These are phyloP conservation scores for Candida rishiriensis DNA, from an alignment of 805 yeast genomes.

Conservation along the genomic window DNA sequence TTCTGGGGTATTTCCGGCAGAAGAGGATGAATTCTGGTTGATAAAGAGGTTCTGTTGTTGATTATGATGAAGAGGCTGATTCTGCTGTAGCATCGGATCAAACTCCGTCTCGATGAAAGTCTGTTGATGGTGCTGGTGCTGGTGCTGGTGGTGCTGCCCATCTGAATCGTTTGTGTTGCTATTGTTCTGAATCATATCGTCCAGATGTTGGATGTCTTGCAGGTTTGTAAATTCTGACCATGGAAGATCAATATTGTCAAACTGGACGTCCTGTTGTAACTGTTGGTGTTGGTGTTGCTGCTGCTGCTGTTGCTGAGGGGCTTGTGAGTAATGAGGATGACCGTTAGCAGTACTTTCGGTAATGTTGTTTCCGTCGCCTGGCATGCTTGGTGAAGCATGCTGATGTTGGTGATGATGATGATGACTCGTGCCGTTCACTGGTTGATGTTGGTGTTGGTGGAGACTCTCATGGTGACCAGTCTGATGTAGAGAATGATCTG, in stretches of 20 bases:
- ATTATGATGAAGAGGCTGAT: too few relatives aligned
- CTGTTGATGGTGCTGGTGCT: slow-evolving; percentile 1
- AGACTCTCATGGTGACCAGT: background rate
- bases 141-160: slow-evolving; percentile 1
- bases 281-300: background rate
- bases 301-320: background rate
- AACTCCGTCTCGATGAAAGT: background rate
- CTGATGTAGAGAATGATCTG: too few relatives aligned
- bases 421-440: too few relatives aligned
- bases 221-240: slow-evolving; percentile 22
- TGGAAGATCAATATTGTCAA: slow-evolving; percentile 21
- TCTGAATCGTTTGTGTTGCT: background rate
- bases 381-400: too few relatives aligned
- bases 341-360: too few relatives aligned
- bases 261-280: slow-evolving; percentile 7
- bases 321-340: background rate
- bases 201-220: slow-evolving; percentile 19
- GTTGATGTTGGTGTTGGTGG: background rate
- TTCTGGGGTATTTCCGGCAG: too few relatives aligned
- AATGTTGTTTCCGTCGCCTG: too few relatives aligned
- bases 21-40: too few relatives aligned
- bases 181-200: slow-evolving; percentile 14
- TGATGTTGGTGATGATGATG: too few relatives aligned
- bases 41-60: too few relatives aligned
- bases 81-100: too few relatives aligned